Base-by-base conservation (phyloP, 371 early-diverging fungal genomes). In the Saksenaea oblongispora region DNA sequence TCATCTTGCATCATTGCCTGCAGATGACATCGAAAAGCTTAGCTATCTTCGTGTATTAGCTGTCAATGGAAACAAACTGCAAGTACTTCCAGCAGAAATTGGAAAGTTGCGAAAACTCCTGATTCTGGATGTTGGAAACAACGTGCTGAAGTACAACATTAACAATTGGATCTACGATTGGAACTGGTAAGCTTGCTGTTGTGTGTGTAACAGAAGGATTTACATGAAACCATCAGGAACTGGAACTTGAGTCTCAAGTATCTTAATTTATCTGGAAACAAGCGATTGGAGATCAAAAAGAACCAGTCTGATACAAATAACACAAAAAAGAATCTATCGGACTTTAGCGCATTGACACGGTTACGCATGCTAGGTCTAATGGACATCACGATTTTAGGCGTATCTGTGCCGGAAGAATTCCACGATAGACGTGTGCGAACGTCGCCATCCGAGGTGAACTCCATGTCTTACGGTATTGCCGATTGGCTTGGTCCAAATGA, bases 161-260 rank as follows among this genome's bases (percentile, higher is more conserved):
- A 84, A 90, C 34, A 97, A 97, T 68, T 95, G 95, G 95, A 94
- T 93, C 0, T 95, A 94, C 69, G 96, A 95, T 65, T 96, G 96
- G 96, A 95, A 96, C 70, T 95, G 95, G 93, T 82, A 77, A 64
- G 76, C 7, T 59, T 34, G 9, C 13, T 14, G 10, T n/a, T 5
- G n/a, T 56, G 10, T 0, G 10, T 18, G 27, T 9, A 56, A 59
- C 28, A 14, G 0, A 54, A 22, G 26, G 14, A 35, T 22, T 24
- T 44, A 27, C 44, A 31, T 8, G 24, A 11, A 36, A 2, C 24
- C 2, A 34, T 15, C 60, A 86, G 83, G 88, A 95, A 94, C 70
- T 95, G 93, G 94, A 96, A 96, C 70, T 67, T 90, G 56, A 90
- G 90, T 5, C 83, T 97, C 31, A 88, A 88, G 64, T 95, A 93